Evolutionary conservation across 2,329 filamentous ascomycete genomes (phyloP).

Genomic region (Cladosporium sp.): DNA sequence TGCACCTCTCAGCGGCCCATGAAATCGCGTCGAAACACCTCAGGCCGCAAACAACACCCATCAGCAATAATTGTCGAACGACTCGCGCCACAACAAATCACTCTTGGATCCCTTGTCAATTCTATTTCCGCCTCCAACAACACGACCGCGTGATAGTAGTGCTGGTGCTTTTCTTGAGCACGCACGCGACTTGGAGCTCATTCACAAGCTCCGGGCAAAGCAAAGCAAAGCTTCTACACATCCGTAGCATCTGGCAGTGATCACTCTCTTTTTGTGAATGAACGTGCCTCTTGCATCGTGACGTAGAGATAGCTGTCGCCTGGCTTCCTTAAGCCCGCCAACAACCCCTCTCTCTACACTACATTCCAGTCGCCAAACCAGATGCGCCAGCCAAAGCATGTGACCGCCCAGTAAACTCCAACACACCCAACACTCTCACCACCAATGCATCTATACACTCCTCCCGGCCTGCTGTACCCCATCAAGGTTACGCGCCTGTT

Average conservation of each 20-base stretch:
- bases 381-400: slow-evolving; percentile 20
- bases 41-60: not conserved
- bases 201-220: slow-evolving; percentile 5
- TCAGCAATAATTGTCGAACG: not conserved
- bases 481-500: slow-evolving; percentile 87
- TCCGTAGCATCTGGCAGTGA: slow-evolving; percentile 18
- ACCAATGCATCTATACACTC: slow-evolving; percentile 53
- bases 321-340: not conserved
- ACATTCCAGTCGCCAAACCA: slow-evolving; percentile 4
- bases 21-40: not conserved
- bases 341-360: not conserved
- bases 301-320: slow-evolving; percentile 16
- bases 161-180: not conserved
- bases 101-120: not conserved
- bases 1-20: not conserved
- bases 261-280: slow-evolving; percentile 17
- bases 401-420: slow-evolving; percentile 12
- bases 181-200: slow-evolving; percentile 6
- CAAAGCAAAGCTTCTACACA: slow-evolving; percentile 5
- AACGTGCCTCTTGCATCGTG: slow-evolving; percentile 20
- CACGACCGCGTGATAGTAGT: not conserved
- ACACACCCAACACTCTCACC: slow-evolving; percentile 12
- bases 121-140: not conserved
- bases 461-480: slow-evolving; percentile 74
- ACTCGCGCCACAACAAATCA: not conserved